Evolutionary conservation across 2,329 filamentous ascomycete species (phyloP).

Genomic region (Exophiala oligosperma): DNA sequence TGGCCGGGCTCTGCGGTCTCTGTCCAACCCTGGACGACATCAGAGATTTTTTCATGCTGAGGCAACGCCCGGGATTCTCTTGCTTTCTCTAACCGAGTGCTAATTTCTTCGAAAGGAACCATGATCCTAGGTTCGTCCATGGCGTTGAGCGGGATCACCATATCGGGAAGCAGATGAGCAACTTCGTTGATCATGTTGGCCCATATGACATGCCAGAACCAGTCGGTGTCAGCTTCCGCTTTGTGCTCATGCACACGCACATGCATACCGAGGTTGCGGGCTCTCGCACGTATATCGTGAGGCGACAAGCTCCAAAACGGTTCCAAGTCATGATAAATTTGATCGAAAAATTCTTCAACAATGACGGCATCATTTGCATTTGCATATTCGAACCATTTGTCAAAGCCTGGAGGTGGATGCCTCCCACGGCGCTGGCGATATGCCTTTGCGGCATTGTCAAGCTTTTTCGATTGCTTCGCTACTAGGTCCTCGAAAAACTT

Average conservation of each 20-base stretch:
- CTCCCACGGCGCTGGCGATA: constrained; percentile 48
- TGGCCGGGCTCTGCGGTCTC: background rate
- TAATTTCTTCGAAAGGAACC: constrained; percentile 48
- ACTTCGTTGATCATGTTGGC: constrained; percentile 38
- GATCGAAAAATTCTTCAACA: constrained; percentile 53
- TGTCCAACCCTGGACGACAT: background rate
- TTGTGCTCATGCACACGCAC: constrained; percentile 1
- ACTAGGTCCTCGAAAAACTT: constrained; percentile 19
- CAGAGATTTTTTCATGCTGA: background rate
- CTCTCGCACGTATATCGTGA: constrained; percentile 33
- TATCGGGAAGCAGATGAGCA: constrained; percentile 42
- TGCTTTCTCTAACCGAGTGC: constrained; percentile 13
- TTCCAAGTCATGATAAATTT: constrained; percentile 50
- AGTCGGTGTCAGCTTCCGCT: background rate
- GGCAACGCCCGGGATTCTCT: background rate
- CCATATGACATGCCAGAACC: constrained; percentile 13
- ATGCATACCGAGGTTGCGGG: constrained; percentile 3
- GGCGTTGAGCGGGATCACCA: constrained; percentile 49
- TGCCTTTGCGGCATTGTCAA: constrained; percentile 41
- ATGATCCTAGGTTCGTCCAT: constrained; percentile 52
- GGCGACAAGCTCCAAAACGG: constrained; percentile 52
- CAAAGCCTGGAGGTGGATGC: constrained; percentile 53
- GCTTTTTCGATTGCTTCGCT: constrained; percentile 36
- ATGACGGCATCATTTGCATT: constrained; percentile 43
- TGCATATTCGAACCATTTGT: constrained; percentile 49